Evolutionary conservation across 768 basidiomycete genomes (phyloP).

Genomic region (Paxillus involutus): DNA sequence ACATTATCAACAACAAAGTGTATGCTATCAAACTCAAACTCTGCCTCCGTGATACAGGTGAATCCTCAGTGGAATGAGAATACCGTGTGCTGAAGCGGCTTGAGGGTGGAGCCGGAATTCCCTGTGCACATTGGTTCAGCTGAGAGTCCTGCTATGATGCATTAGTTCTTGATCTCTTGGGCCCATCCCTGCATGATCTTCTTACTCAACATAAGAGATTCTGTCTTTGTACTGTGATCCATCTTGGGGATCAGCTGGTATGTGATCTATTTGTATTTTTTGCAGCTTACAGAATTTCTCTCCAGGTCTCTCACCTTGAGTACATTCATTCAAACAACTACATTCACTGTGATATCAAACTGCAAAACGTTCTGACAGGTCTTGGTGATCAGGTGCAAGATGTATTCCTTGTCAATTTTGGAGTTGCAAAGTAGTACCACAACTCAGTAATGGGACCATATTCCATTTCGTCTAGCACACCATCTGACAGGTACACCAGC

Average conservation of each 20-base stretch:
- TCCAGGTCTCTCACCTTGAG: no score
- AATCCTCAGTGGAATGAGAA: background rate
- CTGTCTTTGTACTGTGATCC: background rate
- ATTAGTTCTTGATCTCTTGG: background rate
- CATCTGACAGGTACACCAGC: constrained; percentile 1
- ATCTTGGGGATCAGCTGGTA: background rate
- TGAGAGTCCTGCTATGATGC: background rate
- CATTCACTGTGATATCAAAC: background rate
- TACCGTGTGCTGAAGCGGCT: background rate
- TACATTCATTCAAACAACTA: background rate
- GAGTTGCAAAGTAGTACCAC: background rate
- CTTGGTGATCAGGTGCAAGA: background rate
- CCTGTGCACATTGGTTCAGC: background rate
- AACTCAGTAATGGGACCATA: background rate
- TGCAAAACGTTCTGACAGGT: background rate
- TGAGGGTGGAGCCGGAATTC: background rate
- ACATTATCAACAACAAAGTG: background rate
- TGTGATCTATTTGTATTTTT: background rate
- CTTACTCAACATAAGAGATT: background rate
- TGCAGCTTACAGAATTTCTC: background rate
- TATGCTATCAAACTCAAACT: background rate
- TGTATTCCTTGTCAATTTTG: background rate
- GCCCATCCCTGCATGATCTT: background rate
- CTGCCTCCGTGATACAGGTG: no score
- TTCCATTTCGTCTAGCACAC: background rate